Evolutionary conservation across 2,329 filamentous ascomycete genomes (phyloP).

Genomic region (Calycina herbarum): DNA sequence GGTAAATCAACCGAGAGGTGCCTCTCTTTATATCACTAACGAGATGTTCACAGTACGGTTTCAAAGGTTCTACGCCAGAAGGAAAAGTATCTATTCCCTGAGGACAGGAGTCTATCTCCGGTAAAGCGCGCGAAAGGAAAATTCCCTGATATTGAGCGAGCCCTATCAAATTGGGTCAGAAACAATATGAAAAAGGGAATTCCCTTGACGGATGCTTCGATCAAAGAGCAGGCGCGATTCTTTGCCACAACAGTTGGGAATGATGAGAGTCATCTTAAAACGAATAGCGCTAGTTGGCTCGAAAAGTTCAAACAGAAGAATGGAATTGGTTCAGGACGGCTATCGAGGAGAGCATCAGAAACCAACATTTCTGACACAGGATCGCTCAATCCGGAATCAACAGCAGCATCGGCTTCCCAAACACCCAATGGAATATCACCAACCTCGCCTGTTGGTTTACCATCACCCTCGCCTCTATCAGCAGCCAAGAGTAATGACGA

Average conservation of each 20-base stretch:
- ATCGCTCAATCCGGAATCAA: conserved; percentile 55
- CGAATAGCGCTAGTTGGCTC: conserved; percentile 76
- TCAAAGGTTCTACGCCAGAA: conserved; percentile 94
- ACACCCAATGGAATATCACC: conserved; percentile 71
- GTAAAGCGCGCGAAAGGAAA: conserved; percentile 83
- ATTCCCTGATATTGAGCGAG: conserved; percentile 87
- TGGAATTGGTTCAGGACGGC: conserved; percentile 40
- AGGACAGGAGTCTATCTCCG: conserved; percentile 76
- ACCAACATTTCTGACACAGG: conserved; percentile 71
- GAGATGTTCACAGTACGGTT: conserved; percentile 71
- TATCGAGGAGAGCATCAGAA: conserved; percentile 60
- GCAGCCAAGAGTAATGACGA: conserved; percentile 65
- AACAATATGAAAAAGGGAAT: conserved; percentile 77
- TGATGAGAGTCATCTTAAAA: conserved; percentile 69
- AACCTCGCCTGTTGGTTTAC: conserved; percentile 65
- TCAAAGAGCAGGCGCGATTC: conserved; percentile 78
- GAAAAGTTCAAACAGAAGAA: conserved; percentile 92
- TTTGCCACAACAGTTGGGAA: conserved; percentile 75
- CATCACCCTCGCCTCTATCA: conserved; percentile 69
- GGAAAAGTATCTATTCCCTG: conserved; percentile 86
- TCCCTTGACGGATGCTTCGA: conserved; percentile 74
- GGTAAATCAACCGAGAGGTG: conserved; percentile 55
- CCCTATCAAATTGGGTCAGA: conserved; percentile 81
- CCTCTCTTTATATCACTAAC: conserved; percentile 24
- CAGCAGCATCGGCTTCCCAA: conserved; percentile 55